Conservation (phyloP, 1,284 basidiomycete species). For the Cystobasidium slooffiae region DNA sequence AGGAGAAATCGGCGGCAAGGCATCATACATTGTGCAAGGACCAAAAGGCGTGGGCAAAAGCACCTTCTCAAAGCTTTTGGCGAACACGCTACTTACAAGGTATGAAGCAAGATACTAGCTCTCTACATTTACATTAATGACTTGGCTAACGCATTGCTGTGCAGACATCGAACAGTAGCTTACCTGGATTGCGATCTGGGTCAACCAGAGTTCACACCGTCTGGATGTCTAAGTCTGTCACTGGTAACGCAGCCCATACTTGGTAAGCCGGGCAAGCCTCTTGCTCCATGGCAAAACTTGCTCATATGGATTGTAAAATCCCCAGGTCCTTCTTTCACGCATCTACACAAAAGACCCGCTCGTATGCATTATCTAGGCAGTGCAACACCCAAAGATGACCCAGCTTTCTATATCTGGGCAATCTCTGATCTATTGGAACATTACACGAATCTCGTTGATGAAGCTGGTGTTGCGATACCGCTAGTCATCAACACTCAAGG, state of each 20-base stretch:
- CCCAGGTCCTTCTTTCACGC: constrained; percentile 81
- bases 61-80: constrained; percentile 73
- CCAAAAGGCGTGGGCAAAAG: constrained; percentile 88
- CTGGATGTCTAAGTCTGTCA: constrained; percentile 80
- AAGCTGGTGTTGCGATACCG: constrained; percentile 59
- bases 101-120: constrained; percentile 38
- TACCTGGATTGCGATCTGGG: constrained; percentile 91
- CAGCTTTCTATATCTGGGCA: constrained; percentile 75
- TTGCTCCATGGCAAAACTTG: neutral
- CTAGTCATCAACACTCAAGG: constrained; percentile 95
- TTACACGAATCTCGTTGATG: constrained; percentile 60
- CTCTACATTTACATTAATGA: neutral
- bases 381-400: constrained; percentile 75
- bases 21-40: constrained; percentile 71
- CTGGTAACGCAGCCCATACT: constrained; percentile 70
- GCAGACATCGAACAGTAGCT: constrained; percentile 73
- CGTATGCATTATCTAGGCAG: constrained; percentile 84
- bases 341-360: constrained; percentile 68
- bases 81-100: constrained; percentile 71
- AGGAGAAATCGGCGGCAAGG: constrained; percentile 47
- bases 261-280: constrained; percentile 61
- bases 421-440: constrained; percentile 70
- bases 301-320: neutral
- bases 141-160: no score
- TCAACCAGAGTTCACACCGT: constrained; percentile 90